phyloP scores from a whole-genome alignment of 2,329 filamentous ascomycete genomes.

The Fusarium albosuccineum region DNA sequence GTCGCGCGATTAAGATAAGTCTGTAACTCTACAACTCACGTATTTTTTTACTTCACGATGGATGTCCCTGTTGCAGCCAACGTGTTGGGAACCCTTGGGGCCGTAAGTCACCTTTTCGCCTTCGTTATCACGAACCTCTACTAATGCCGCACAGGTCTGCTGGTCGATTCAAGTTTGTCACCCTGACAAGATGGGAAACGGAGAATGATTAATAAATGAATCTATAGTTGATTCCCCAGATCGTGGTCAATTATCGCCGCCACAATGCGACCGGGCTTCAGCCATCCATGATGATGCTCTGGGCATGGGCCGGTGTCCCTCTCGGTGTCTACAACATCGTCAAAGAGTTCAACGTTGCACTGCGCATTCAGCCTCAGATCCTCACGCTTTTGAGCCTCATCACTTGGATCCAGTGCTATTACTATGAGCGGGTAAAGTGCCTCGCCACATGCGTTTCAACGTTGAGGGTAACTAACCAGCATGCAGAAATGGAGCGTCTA shows the following conservation, averaged over 20 bases:
- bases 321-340: slow-evolving; percentile 67
- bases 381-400: slow-evolving; percentile 57
- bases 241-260: slow-evolving; percentile 74
- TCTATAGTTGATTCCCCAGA: slow-evolving; percentile 74
- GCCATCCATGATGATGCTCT: slow-evolving; percentile 79
- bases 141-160: slow-evolving; percentile 58
- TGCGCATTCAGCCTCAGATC: slow-evolving; percentile 59
- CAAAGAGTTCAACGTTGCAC: slow-evolving; percentile 56
- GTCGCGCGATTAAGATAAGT: background rate
- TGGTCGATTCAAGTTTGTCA: slow-evolving; percentile 72
- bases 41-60: slow-evolving; percentile 53
- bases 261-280: slow-evolving; percentile 76
- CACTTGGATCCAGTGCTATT: slow-evolving; percentile 60
- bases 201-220: background rate
- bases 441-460: rapidly evolving
- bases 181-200: background rate
- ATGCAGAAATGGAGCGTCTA: slow-evolving; percentile 64
- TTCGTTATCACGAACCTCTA: background rate
- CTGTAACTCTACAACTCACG: background rate
- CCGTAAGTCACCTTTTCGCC: slow-evolving; percentile 53
- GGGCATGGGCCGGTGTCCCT: slow-evolving; percentile 76
- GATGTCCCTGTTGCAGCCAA: slow-evolving; percentile 68
- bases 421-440: slow-evolving; percentile 54
- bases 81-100: slow-evolving; percentile 70
- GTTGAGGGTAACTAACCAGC: slow-evolving; percentile 15